Percentiles rank a stretch among this genome's conserved stretches.
These are phyloP conservation scores for Globisporangium perplexum DNA, from an alignment of 352 stramenopile species.

Conservation along the genomic window DNA sequence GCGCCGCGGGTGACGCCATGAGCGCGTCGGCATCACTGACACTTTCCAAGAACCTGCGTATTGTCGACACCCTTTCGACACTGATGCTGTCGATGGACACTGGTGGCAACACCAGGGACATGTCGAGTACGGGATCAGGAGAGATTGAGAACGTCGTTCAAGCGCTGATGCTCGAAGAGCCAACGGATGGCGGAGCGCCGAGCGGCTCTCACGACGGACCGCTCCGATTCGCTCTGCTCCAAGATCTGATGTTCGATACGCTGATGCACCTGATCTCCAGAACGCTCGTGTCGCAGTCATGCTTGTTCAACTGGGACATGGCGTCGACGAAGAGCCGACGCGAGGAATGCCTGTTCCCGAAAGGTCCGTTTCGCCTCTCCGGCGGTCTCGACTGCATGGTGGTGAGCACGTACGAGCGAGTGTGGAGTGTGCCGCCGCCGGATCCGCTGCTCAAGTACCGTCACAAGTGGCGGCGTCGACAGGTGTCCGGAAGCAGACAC, in stretches of 20 bases:
- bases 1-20: constrained; percentile 42
- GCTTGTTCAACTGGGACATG: constrained; percentile 39
- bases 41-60: constrained; percentile 40
- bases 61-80: constrained; percentile 45
- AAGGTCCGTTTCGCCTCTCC: constrained; percentile 65
- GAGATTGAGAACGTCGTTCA: constrained; percentile 21
- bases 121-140: neutral
- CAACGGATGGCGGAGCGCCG: neutral
- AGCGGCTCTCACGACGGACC: constrained; percentile 2
- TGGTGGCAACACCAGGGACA: neutral
- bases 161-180: constrained; percentile 15
- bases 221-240: constrained; percentile 24
- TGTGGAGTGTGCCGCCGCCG: constrained; percentile 77
- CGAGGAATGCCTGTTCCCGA: constrained; percentile 46
- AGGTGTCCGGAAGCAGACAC: neutral
- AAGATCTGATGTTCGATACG: constrained; percentile 70
- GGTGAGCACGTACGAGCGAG: constrained; percentile 67
- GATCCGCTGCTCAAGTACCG: constrained; percentile 75
- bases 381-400: constrained; percentile 69
- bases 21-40: constrained; percentile 29
- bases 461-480: constrained; percentile 76
- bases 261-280: constrained; percentile 75
- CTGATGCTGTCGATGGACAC: constrained; percentile 49
- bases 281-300: constrained; percentile 35
- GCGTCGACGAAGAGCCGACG: constrained; percentile 30